phyloP scores from a whole-genome alignment of 805 yeast species.

The Yarrowia sp. region DNA sequence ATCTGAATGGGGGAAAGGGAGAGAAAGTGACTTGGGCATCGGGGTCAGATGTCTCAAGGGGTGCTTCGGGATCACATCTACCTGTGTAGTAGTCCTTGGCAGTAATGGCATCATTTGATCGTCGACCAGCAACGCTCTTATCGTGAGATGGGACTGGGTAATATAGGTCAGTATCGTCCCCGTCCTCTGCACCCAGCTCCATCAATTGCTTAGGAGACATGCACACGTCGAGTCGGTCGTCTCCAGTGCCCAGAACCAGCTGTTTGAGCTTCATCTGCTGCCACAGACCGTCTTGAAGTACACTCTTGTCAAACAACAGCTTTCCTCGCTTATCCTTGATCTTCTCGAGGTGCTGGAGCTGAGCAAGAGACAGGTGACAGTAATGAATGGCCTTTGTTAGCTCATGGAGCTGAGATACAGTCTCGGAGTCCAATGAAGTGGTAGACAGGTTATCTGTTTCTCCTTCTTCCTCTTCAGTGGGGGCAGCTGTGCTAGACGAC shows the following conservation, averaged over 20 bases:
- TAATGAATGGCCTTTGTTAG: slow-evolving; percentile 56
- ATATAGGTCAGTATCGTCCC: not conserved
- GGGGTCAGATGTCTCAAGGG: slow-evolving; percentile 22
- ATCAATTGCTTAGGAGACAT: slow-evolving; percentile 11
- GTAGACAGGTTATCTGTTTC: not conserved
- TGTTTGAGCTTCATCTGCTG: slow-evolving; percentile 53
- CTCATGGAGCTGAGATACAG: slow-evolving; percentile 42
- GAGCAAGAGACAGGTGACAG: slow-evolving; percentile 59
- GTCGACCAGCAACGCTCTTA: slow-evolving; percentile 35
- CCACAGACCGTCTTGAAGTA: slow-evolving; percentile 60
- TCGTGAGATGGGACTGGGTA: slow-evolving; percentile 30
- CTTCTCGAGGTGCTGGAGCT: slow-evolving; percentile 56
- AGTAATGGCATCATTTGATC: slow-evolving; percentile 10
- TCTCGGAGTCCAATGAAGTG: slow-evolving; percentile 5
- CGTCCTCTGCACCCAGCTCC: slow-evolving; percentile 4
- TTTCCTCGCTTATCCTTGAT: slow-evolving; percentile 51
- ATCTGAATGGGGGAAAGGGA: slow-evolving; percentile 61
- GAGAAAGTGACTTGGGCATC: slow-evolving; percentile 44
- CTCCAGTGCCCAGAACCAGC: slow-evolving; percentile 9
- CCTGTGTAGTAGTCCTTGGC: slow-evolving; percentile 20
- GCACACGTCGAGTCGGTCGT: slow-evolving; percentile 25
- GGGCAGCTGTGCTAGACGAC: not conserved
- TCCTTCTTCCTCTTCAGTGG: not conserved
- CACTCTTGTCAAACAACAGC: slow-evolving; percentile 52
- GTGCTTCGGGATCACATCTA: slow-evolving; percentile 13